Evolutionary conservation across 192 early-diverging fungal genomes (phyloP).

Genomic region (Backusella tarrabulga): DNA sequence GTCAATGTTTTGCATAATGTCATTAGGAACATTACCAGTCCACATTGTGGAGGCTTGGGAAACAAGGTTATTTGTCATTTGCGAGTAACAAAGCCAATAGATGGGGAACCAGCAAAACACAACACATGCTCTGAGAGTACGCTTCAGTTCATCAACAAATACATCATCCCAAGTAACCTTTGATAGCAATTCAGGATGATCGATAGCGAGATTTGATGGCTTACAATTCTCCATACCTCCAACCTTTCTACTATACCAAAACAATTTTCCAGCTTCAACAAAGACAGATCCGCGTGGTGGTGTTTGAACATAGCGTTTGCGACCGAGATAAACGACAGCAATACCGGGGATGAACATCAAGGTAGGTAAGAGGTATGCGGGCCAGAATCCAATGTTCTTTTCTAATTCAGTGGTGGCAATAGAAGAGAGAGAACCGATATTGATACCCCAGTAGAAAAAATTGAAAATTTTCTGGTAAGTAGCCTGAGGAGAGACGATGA

Average conservation of each 20-base stretch:
- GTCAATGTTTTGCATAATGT: conserved; percentile 66
- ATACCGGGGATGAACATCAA: conserved; percentile 58
- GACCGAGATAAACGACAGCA: conserved; percentile 43
- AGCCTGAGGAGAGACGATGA: conserved; percentile 64
- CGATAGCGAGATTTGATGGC: conserved; percentile 47
- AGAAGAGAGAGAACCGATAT: conserved; percentile 63
- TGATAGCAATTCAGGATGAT: conserved; percentile 20
- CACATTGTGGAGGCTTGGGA: conserved; percentile 61
- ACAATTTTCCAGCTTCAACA: conserved; percentile 43
- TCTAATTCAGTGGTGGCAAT: conserved; percentile 56
- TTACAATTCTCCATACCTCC: conserved; percentile 58
- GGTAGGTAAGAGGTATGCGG: conserved; percentile 57
- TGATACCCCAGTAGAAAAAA: conserved; percentile 82
- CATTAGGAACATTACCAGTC: conserved; percentile 56
- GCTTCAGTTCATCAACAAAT: conserved; percentile 67
- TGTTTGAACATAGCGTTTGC: conserved; percentile 48
- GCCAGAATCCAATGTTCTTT: conserved; percentile 56
- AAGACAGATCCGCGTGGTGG: conserved; percentile 63
- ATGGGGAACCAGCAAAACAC: conserved; percentile 71
- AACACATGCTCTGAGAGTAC: conserved; percentile 59
- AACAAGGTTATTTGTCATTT: conserved; percentile 65
- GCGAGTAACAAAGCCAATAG: conserved; percentile 72
- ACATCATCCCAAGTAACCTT: conserved; percentile 62
- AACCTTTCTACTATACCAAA: conserved; percentile 37
- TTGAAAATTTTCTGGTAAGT: conserved; percentile 61